These are phyloP conservation scores for Talaromyces sp. DNA, from an alignment of 2,329 filamentous ascomycete genomes.

Conservation along the genomic window DNA sequence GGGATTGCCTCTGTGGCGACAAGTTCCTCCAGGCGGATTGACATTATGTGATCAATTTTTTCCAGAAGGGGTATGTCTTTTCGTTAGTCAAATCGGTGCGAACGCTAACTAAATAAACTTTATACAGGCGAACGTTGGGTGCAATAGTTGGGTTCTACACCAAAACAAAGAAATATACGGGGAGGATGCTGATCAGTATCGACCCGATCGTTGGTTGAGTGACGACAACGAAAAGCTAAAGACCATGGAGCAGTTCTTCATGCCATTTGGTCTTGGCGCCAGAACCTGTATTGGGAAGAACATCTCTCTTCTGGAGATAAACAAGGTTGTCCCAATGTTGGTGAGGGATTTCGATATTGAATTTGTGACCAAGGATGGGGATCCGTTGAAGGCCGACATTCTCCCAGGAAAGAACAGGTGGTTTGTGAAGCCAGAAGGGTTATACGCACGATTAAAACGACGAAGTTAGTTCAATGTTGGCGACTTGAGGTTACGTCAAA, in stretches of 20 bases:
- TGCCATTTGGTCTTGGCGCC: background rate
- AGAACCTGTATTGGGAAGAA: background rate
- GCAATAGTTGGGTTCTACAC: background rate
- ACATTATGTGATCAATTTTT: background rate
- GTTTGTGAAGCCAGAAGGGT: background rate
- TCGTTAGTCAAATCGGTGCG: background rate
- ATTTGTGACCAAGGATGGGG: background rate
- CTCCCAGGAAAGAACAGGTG: background rate
- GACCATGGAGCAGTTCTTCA: background rate
- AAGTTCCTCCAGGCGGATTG: background rate
- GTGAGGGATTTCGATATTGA: background rate
- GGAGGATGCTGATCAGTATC: background rate
- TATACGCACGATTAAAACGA: background rate
- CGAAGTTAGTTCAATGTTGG: background rate
- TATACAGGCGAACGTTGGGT: background rate
- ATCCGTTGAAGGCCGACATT: background rate
- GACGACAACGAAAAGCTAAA: background rate
- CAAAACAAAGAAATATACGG: background rate
- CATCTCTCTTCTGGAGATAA: background rate
- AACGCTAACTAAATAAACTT: too few species aligned
- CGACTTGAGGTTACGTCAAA: background rate
- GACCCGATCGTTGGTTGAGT: background rate
- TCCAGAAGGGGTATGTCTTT: constrained; percentile 1
- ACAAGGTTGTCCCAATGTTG: background rate
- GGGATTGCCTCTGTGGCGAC: constrained; percentile 1